These are phyloP conservation scores for Rhypophila decipiens DNA, from an alignment of 495 filamentous ascomycete species.

Conservation along the genomic window DNA sequence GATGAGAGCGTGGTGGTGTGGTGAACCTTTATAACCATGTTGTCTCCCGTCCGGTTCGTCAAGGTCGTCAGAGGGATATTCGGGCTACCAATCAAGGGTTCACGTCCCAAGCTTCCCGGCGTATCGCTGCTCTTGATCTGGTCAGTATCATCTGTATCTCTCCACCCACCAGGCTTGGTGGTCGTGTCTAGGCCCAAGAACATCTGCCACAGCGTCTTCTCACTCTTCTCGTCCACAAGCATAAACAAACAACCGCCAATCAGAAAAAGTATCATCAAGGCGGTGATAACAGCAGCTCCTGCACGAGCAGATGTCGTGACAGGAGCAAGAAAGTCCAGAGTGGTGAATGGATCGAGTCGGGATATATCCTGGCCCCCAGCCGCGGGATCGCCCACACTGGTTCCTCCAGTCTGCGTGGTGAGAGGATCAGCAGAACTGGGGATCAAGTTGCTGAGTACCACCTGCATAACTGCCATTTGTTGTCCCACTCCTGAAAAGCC, in stretches of 20 bases:
- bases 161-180: no score
- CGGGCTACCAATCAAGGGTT: no score
- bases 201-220: constrained; percentile 2
- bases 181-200: constrained; percentile 2
- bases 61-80: no score
- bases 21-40: constrained; percentile 11
- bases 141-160: no score
- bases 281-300: constrained; percentile 56
- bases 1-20: neutral
- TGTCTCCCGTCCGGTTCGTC: no score
- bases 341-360: constrained; percentile 16
- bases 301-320: constrained; percentile 50
- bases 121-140: no score
- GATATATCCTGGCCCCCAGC: constrained; percentile 50
- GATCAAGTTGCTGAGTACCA: constrained; percentile 57
- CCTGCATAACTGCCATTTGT: constrained; percentile 63
- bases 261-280: constrained; percentile 28
- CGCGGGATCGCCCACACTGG: constrained; percentile 62
- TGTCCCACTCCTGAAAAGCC: constrained; percentile 57
- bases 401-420: constrained; percentile 63
- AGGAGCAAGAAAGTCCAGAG: constrained; percentile 12
- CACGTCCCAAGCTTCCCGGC: no score
- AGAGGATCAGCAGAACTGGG: constrained; percentile 43
- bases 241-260: constrained; percentile 30
- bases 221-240: constrained; percentile 24